Evolutionary conservation across 257 asterid genomes (phyloP).

Genomic region (Gardenia jasminoides): DNA sequence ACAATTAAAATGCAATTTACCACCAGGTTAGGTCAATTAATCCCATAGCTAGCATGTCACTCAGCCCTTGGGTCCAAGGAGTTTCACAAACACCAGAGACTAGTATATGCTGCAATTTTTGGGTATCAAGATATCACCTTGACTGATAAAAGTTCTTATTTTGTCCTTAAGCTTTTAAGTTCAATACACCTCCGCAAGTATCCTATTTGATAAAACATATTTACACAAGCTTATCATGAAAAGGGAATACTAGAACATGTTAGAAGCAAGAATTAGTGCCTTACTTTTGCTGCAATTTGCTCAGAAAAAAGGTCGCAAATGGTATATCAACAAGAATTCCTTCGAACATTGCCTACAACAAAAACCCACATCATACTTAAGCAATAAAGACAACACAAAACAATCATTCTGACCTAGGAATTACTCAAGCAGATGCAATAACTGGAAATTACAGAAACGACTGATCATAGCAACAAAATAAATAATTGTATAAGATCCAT

Average conservation of each 20-base stretch:
- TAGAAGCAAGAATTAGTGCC: constrained; percentile 26
- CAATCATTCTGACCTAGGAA: background rate
- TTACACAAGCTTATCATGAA: background rate
- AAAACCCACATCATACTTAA: constrained; percentile 12
- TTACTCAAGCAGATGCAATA: background rate
- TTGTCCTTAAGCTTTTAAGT: background rate
- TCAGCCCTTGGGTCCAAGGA: background rate
- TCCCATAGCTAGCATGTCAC: constrained; percentile 1
- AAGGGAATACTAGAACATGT: background rate
- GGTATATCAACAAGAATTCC: constrained; percentile 98
- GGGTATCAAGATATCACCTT: background rate
- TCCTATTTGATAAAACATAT: background rate
- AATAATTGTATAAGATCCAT: background rate
- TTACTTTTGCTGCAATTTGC: constrained; percentile 97
- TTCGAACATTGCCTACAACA: constrained; percentile 90
- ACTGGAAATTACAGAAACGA: background rate
- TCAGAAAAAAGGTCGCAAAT: constrained; percentile 94
- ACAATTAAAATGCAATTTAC: background rate
- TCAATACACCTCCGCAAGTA: background rate
- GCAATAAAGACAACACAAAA: background rate
- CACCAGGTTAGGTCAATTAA: constrained; percentile 3
- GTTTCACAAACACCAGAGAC: background rate
- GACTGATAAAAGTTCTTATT: background rate
- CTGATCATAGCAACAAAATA: background rate
- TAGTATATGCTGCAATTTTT: background rate